Base-by-base conservation (phyloP, 2,329 filamentous ascomycete genomes). In the Talaromyces sp. region DNA sequence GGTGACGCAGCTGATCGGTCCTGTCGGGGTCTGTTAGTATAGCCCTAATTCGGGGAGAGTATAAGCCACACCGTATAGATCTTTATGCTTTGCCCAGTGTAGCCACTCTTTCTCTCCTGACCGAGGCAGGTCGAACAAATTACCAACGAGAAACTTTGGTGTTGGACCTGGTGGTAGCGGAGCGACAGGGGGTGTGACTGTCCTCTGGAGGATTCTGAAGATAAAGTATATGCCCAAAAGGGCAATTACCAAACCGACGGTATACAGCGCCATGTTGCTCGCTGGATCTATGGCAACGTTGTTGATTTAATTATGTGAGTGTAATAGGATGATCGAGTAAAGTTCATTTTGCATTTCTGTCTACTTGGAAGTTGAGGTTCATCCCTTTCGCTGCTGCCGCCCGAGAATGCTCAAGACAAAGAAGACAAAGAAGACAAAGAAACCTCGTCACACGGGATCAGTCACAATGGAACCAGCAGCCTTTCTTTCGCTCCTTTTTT, bases 1-100 rank as follows among this genome's bases (percentile, higher is more conserved):
- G 1, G 68, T 71, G 11, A 78, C 62, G 1, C 74, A 76, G 62
- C 73, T 76, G 27, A 78, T 72, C 0, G 72, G 70, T 1, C 71
- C 71, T 73, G 32, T 32, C 27, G 5, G 2, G 10, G 32, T 33
- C 13, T 39, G 17, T 25, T 15, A 33, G n/a, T 25, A 19, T 5
- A 3, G 8, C 39, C n/a, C 17, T 44, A n/a, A 25, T 28, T 28
- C 17, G 19, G 17, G 39, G 30, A 7, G 6, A 33, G 27, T 42
- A 53, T 42, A 44, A 32, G 13, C 19, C 22, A 6, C 11, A 57
- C 58, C 52, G 22, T 60, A 60, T 30, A 60, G 19, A 39, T 62
- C 30, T 28, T 59, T 58, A 25, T 62, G 33, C 42, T 54, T 57
- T 27, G 51, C 28, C 55, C 60, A 58, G 19, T 62, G 55, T 13